phyloP scores from a whole-genome alignment of 164 flowering plant species.

The Euptelea pleiosperma region DNA sequence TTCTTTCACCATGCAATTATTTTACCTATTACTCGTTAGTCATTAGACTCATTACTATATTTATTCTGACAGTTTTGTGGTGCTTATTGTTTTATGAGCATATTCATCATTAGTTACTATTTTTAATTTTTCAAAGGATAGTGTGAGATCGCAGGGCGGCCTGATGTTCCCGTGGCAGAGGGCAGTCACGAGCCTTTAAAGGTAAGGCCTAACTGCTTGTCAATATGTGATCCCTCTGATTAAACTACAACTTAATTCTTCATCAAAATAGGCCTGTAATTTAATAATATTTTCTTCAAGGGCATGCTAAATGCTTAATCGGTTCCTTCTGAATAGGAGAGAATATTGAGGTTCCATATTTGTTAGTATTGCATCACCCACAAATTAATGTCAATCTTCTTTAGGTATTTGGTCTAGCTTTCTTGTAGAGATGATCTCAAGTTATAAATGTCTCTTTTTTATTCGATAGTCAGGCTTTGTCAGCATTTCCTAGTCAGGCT shows the following conservation, averaged over 20 bases:
- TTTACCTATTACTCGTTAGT: background rate
- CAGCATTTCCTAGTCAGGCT: too few relatives aligned
- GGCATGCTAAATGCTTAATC: too few relatives aligned
- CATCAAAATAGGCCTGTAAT: background rate
- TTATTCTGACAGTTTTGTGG: background rate
- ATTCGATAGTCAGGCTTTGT: too few relatives aligned
- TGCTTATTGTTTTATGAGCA: conserved; percentile 17
- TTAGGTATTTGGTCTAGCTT: too few relatives aligned
- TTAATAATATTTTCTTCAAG: background rate
- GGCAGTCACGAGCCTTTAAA: conserved; percentile 84
- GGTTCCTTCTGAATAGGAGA: too few relatives aligned
- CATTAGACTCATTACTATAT: background rate
- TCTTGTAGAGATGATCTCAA: too few relatives aligned
- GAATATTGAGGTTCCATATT: too few relatives aligned
- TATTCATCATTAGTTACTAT: conserved; percentile 39
- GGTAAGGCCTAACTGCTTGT: conserved; percentile 38
- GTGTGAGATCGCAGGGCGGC: conserved; percentile 97
- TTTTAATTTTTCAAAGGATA: conserved; percentile 71
- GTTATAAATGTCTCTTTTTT: too few relatives aligned
- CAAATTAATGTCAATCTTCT: too few relatives aligned
- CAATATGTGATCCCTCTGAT: background rate
- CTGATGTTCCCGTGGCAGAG: conserved; percentile 81
- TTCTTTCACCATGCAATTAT: background rate
- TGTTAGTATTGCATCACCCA: too few relatives aligned
- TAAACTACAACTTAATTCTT: background rate